A percentile compares a stretch with the other conserved stretches of the same genome.
phyloP scores from a whole-genome alignment of 2,329 filamentous ascomycete species.

The Colletotrichum filicis region DNA sequence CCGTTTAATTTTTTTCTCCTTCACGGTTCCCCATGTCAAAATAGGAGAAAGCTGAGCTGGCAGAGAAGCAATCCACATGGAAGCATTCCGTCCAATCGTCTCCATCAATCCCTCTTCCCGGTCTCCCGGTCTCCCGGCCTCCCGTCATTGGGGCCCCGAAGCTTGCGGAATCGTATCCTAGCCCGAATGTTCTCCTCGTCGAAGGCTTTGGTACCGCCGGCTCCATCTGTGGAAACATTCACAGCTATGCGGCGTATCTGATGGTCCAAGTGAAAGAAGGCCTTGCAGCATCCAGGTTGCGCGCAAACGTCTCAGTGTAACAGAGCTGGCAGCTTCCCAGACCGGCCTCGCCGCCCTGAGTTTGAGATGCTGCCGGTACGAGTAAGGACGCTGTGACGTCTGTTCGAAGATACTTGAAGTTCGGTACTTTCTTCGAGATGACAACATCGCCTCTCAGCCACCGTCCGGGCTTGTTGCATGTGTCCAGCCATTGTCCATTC shows the following conservation, averaged over 20 bases:
- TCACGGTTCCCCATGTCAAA: conserved; percentile 24
- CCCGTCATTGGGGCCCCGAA: conserved; percentile 30
- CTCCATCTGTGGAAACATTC: not conserved
- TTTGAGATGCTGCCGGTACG: conserved; percentile 25
- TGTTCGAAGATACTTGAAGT: not conserved
- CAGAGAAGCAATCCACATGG: conserved; percentile 13
- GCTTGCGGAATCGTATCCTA: conserved; percentile 13
- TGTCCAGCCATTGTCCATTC: not conserved
- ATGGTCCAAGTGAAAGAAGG: not conserved
- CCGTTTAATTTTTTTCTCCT: not conserved
- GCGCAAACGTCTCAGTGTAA: not conserved
- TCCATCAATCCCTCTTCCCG: conserved; percentile 29
- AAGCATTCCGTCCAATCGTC: conserved; percentile 2
- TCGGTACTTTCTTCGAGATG: not conserved
- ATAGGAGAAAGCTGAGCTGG: conserved; percentile 33
- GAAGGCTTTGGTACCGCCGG: not conserved
- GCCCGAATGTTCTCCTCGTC: not conserved
- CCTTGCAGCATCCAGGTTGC: not conserved
- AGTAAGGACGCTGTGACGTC: conserved; percentile 28
- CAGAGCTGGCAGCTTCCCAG: conserved; percentile 7
- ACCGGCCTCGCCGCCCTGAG: conserved; percentile 15
- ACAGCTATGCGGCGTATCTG: not conserved
- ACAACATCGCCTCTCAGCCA: not conserved
- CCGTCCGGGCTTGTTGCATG: conserved; percentile 20
- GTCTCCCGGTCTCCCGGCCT: conserved; percentile 31